These are phyloP conservation scores for Phytophthora palmivora DNA, from an alignment of 352 stramenopile species.

Conservation along the genomic window DNA sequence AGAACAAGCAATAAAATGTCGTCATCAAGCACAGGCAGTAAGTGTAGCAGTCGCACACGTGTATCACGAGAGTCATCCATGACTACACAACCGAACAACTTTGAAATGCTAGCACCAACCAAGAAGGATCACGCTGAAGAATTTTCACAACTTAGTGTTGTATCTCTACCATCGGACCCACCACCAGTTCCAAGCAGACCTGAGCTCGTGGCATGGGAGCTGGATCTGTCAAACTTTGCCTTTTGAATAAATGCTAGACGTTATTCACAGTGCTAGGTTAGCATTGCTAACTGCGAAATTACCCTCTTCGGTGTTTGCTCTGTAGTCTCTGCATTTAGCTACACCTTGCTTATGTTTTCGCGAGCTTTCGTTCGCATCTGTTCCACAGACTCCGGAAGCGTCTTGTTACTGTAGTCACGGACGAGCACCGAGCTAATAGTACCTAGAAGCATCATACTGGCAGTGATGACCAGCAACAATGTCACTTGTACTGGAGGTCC, in stretches of 20 bases:
- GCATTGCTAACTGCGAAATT: background rate
- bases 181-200: slow-evolving; percentile 19
- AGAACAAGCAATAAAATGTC: background rate
- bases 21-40: background rate
- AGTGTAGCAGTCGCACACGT: background rate
- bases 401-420: slow-evolving; percentile 64
- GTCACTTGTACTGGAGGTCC: slow-evolving; percentile 77
- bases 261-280: background rate
- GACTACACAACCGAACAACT: slow-evolving; percentile 1
- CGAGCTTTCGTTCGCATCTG: slow-evolving; percentile 48
- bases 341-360: slow-evolving; percentile 11
- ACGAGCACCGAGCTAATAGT: slow-evolving; percentile 66
- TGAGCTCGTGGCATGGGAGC: slow-evolving; percentile 49
- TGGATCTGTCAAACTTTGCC: slow-evolving; percentile 74
- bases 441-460: slow-evolving; percentile 83
- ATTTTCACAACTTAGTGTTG: background rate
- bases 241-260: slow-evolving; percentile 4
- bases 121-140: background rate
- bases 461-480: slow-evolving; percentile 76
- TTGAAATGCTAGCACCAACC: background rate
- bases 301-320: background rate
- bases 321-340: slow-evolving; percentile 2
- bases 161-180: background rate
- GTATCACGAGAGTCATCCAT: background rate
- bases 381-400: slow-evolving; percentile 61